These are phyloP conservation scores for Chaetoceros tenuissimus DNA, from an alignment of 108 stramenopile species.

Conservation along the genomic window DNA sequence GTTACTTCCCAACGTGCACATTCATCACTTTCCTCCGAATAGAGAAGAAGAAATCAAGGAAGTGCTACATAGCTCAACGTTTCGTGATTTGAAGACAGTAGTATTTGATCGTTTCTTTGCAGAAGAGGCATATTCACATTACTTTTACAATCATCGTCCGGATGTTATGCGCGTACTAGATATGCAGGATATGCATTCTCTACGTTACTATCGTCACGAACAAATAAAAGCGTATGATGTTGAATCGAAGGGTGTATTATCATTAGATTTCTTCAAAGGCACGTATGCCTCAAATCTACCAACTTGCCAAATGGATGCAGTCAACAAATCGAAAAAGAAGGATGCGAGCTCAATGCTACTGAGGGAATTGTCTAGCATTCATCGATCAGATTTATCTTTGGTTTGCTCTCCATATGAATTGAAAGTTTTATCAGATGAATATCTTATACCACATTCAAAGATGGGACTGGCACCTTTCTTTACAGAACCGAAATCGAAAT, in stretches of 20 bases:
- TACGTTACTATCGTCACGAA: slow-evolving; percentile 40
- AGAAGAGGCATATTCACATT: slow-evolving; percentile 68
- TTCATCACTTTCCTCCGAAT: slow-evolving; percentile 29
- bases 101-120: slow-evolving; percentile 71
- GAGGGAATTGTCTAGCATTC: slow-evolving; percentile 58
- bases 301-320: too few species aligned
- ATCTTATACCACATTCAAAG: slow-evolving; percentile 27
- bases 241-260: slow-evolving; percentile 18
- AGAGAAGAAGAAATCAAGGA: slow-evolving; percentile 15
- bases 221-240: slow-evolving; percentile 22
- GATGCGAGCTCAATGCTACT: slow-evolving; percentile 13
- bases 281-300: not conserved
- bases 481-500: not conserved
- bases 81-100: slow-evolving; percentile 17
- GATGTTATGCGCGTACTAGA: slow-evolving; percentile 55
- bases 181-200: slow-evolving; percentile 81
- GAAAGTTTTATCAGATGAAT: slow-evolving; percentile 18
- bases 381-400: slow-evolving; percentile 59
- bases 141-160: slow-evolving; percentile 29
- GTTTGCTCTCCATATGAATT: slow-evolving; percentile 53
- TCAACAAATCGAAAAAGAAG: not conserved
- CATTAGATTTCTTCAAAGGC: not conserved
- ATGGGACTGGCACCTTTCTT: slow-evolving; percentile 46
- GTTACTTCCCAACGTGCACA: slow-evolving; percentile 5
- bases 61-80: slow-evolving; percentile 13